Evolutionary conservation across 495 filamentous ascomycete genomes (phyloP), one percentile per base, ranked within the genome.

Genomic region (Trichoderma reesei): DNA sequence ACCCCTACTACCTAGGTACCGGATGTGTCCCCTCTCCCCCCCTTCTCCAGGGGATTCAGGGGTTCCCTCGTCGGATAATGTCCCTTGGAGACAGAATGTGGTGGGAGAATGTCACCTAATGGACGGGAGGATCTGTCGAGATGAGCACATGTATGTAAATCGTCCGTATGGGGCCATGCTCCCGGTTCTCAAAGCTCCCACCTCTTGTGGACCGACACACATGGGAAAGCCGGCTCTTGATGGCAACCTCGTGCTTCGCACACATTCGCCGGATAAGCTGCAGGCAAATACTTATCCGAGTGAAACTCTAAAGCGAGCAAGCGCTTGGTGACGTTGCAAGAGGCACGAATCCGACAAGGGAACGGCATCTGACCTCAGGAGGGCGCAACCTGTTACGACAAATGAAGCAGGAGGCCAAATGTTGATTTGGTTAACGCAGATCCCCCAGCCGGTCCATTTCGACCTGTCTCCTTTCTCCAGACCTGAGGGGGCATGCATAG

Each of bases 301-400:
- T 56, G 51, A 56, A 56, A 31, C 51, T 33, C 31, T 33, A 56
- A 31, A 33, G 18, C 10, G 31, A 34, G 7, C 20, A 34, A 34
- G 8, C 10, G 51, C 51, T 56, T 56, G 51, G 51, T 56, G 51
- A 56, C 51, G 51, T 56, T 26, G 51, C 26, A 31, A 51, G 8
- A 18, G 44, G 16, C 34, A 34, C 51, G 31, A 56, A n/a, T n/a
- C 20, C 20, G 51, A 34, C 26, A 14, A 34, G 51, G 20, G 44
- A 48, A 48, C 11, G 51, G 16, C 51, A 56, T 56, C 51, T 26
- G 31, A n/a, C 20, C 20, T 33, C 34, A 10, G 18, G 51, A 56
- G 31, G 51, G 31, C 51, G 31, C 51, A 56, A 56, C 34, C 48
- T 56, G 51, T 56, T 56, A 34, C 51, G 51, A 34, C n/a, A n/a